Evolutionary conservation across 441 rosid species (phyloP).

Genomic region (Populus hybrid): DNA sequence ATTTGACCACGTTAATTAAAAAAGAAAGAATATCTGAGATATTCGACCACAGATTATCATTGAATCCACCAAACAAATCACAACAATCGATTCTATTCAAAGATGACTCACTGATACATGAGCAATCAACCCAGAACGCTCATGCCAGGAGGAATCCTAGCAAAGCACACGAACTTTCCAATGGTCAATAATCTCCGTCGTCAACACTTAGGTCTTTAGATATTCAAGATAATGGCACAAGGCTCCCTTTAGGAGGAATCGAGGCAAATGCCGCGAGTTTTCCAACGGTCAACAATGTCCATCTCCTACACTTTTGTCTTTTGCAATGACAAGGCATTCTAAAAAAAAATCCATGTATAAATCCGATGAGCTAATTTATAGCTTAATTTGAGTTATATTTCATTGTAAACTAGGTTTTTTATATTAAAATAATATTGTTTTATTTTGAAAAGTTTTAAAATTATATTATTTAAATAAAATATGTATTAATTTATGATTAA

Average conservation of each 20-base stretch:
- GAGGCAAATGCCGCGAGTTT: background rate
- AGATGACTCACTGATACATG: background rate
- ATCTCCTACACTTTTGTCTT: background rate
- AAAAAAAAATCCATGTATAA: background rate
- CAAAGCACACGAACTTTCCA: background rate
- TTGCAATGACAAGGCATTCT: background rate
- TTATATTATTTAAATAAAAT: too few species aligned
- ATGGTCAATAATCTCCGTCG: background rate
- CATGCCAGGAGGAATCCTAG: background rate
- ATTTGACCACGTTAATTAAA: too few species aligned
- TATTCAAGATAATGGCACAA: background rate
- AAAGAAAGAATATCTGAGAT: background rate
- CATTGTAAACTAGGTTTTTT: too few species aligned
- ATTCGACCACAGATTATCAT: background rate
- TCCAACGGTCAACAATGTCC: constrained; percentile 11
- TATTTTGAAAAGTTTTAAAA: background rate
- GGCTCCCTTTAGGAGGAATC: background rate
- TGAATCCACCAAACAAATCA: background rate
- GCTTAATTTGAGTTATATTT: too few species aligned
- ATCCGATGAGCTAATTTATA: too few species aligned
- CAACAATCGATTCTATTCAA: background rate
- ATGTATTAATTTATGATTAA: too few species aligned
- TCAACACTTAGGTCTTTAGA: background rate
- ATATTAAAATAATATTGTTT: background rate
- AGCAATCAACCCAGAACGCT: background rate